Percentiles rank a stretch among this genome's conserved stretches.
phyloP scores from a whole-genome alignment of 2,329 filamentous ascomycete genomes.

The Rosellinia necatrix region DNA sequence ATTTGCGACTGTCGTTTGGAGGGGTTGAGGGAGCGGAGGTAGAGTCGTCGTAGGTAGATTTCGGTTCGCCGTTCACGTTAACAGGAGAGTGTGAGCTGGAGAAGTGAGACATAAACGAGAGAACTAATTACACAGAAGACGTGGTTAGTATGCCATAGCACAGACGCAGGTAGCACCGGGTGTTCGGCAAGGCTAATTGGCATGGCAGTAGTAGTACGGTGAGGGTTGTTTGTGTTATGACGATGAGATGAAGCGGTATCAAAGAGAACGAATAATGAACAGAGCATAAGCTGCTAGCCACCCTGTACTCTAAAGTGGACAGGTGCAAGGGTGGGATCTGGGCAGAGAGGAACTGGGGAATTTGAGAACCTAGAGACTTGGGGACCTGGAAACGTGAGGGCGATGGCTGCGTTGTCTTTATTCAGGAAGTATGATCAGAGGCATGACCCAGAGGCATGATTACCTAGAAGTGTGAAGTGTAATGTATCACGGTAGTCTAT shows the following conservation, averaged over 20 bases:
- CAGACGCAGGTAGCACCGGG: constrained; percentile 13
- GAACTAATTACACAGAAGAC: constrained; percentile 57
- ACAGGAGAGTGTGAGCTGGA: constrained; percentile 54
- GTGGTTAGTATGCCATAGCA: constrained; percentile 42
- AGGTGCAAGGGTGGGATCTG: not conserved
- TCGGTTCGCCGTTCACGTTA: constrained; percentile 44
- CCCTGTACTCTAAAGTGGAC: not conserved
- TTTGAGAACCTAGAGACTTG: not conserved
- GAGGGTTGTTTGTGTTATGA: constrained; percentile 19
- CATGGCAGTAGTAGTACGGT: not conserved
- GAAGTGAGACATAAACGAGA: constrained; percentile 87
- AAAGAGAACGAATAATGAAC: constrained; percentile 14
- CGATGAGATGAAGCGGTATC: constrained; percentile 11
- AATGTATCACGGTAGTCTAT: too few relatives aligned
- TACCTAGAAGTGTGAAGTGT: too few relatives aligned
- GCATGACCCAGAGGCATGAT: too few relatives aligned
- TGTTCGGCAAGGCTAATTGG: not conserved
- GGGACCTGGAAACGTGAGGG: not conserved
- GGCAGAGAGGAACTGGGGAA: not conserved
- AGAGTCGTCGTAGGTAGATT: constrained; percentile 36
- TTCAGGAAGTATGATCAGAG: too few relatives aligned
- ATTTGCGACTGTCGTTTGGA: constrained; percentile 27
- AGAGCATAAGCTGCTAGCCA: constrained; percentile 10
- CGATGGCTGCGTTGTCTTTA: not conserved
- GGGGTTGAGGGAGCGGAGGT: constrained; percentile 32